Percentiles rank a stretch among this genome's conserved stretches.
phyloP scores from a whole-genome alignment of 148 eudicot genomes.

The Rhododendron griersonianum region DNA sequence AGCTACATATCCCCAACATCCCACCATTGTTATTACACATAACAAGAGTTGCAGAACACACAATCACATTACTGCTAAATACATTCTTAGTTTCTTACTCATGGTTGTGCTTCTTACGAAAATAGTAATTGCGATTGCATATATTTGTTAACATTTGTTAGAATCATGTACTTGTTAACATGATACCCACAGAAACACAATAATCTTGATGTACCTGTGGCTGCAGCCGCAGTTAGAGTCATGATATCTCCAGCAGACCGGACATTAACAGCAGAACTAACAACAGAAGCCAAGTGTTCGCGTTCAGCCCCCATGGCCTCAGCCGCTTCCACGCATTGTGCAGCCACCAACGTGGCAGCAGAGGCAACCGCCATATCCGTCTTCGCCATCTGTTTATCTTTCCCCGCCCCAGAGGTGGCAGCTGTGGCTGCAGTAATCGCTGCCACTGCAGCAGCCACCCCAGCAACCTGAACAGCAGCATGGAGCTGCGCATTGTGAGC shows the following conservation, averaged over 20 bases:
- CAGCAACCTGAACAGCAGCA: constrained; percentile 91
- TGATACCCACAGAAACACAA: background rate
- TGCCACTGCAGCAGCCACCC: constrained; percentile 90
- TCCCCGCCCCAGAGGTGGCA: constrained; percentile 54
- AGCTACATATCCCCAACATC: constrained; percentile 42
- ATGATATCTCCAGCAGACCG: constrained; percentile 86
- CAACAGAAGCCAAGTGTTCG: constrained; percentile 72
- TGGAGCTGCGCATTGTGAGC: constrained; percentile 88
- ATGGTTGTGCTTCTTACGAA: background rate
- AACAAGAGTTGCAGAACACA: background rate
- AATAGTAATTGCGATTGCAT: background rate
- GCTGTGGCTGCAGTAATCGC: constrained; percentile 94
- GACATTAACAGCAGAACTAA: constrained; percentile 91
- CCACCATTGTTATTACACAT: background rate
- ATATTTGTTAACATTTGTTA: background rate
- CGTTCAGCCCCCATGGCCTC: constrained; percentile 95
- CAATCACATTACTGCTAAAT: background rate
- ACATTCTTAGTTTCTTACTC: background rate
- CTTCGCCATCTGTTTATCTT: constrained; percentile 66
- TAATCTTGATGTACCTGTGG: constrained; percentile 50
- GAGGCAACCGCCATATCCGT: constrained; percentile 94
- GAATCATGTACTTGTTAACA: background rate
- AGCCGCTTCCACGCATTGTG: constrained; percentile 96
- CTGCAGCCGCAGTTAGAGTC: constrained; percentile 94
- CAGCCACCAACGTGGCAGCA: constrained; percentile 94